Conservation (phyloP, 139 green algal genomes). For the Asterochloris erici region DNA sequence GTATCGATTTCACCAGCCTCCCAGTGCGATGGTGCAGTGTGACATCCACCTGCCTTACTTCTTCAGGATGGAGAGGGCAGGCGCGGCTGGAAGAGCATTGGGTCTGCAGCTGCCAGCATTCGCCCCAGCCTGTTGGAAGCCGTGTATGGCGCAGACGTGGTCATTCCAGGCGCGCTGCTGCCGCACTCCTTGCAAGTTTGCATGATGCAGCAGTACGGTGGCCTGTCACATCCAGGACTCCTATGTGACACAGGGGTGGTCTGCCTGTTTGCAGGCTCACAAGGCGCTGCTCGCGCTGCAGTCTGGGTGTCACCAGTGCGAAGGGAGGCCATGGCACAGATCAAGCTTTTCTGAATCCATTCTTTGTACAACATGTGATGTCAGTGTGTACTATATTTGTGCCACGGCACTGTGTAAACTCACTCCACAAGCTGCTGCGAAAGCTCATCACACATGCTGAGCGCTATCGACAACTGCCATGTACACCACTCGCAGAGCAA, state of each 20-base stretch:
- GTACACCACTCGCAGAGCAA: too few relatives aligned
- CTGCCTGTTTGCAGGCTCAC: constrained; percentile 16
- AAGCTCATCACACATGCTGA: too few relatives aligned
- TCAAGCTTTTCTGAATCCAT: constrained; percentile 42
- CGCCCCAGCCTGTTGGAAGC: constrained; percentile 56
- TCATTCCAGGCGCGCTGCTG: constrained; percentile 44
- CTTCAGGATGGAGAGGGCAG: constrained; percentile 13
- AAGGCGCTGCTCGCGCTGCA: constrained; percentile 49
- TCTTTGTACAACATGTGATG: too few relatives aligned
- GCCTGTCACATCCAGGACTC: neutral
- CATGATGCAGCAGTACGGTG: neutral
- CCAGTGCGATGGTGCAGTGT: neutral
- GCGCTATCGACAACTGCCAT: too few relatives aligned
- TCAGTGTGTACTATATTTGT: too few relatives aligned
- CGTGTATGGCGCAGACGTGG: constrained; percentile 51
- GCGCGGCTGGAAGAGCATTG: constrained; percentile 5
- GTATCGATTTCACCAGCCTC: neutral
- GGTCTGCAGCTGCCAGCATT: constrained; percentile 25
- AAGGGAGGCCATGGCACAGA: constrained; percentile 64
- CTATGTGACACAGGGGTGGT: neutral
- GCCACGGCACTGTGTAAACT: too few relatives aligned
- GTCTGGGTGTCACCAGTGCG: constrained; percentile 62
- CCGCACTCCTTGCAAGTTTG: neutral
- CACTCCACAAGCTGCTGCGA: too few relatives aligned
- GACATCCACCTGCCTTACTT: neutral